Conservation (phyloP, 208 protist species). For the Trypanosoma rangeli region DNA sequence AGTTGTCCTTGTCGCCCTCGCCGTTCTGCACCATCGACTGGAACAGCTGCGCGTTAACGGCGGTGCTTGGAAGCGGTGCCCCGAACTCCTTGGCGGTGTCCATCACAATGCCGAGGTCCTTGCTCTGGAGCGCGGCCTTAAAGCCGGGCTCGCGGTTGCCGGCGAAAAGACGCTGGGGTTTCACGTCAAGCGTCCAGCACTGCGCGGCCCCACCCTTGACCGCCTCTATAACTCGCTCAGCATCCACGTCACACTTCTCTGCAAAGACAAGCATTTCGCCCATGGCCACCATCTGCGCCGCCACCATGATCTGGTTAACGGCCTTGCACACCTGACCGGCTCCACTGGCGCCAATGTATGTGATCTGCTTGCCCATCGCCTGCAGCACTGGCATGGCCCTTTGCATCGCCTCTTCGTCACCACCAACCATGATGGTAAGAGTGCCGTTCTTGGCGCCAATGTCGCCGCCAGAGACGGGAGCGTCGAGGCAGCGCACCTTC, state of each 20-base stretch:
- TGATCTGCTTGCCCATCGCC: slow-evolving; percentile 84
- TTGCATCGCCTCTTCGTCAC: slow-evolving; percentile 74
- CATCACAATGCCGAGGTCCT: slow-evolving; percentile 94
- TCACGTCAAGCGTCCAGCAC: slow-evolving; percentile 92
- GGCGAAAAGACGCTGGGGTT: slow-evolving; percentile 90
- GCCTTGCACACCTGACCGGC: slow-evolving; percentile 96
- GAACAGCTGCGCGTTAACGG: slow-evolving; percentile 92
- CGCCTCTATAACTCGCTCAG: slow-evolving; percentile 78
- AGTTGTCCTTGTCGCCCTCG: slow-evolving; percentile 91
- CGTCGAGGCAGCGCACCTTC: slow-evolving; percentile 87
- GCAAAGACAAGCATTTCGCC: slow-evolving; percentile 93
- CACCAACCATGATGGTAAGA: slow-evolving; percentile 95
- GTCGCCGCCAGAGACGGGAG: slow-evolving; percentile 95
- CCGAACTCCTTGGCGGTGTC: slow-evolving; percentile 88
- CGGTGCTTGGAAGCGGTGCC: slow-evolving; percentile 86
- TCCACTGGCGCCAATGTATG: slow-evolving; percentile 84
- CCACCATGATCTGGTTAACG: slow-evolving; percentile 96
- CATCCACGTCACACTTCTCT: slow-evolving; percentile 90
- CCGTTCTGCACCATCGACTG: slow-evolving; percentile 88
- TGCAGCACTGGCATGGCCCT: slow-evolving; percentile 73
- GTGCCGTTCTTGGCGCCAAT: slow-evolving; percentile 92
- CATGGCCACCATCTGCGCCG: slow-evolving; percentile 94
- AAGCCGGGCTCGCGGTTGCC: slow-evolving; percentile 95
- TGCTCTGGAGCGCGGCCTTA: slow-evolving; percentile 94
- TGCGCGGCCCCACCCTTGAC: slow-evolving; percentile 91